Base-by-base conservation (phyloP, 139 green algal genomes). In the Micromonas commoda region DNA sequence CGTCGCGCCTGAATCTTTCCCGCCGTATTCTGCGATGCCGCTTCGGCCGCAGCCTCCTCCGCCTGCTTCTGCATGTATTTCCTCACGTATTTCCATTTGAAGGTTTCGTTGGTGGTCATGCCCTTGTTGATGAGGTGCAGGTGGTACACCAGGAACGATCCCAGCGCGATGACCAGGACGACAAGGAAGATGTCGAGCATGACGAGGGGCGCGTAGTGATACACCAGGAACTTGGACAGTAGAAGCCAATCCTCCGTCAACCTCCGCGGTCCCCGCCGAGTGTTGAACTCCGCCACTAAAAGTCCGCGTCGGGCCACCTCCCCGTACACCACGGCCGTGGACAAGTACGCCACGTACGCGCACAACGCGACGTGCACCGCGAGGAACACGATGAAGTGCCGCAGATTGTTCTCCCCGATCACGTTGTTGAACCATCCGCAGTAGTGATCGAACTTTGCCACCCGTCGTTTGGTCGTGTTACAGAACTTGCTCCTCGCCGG, bases 381-480 rank as follows among this genome's bases (percentile, higher is more conserved):
- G 19, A 82, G 63, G 52, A 82, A 82, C 65, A 38, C 20, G 35
- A 82, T 2, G 70, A 82, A 82, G 23, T n/a, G 70, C 53, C 38
- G 71, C 35, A 80, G 16, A 37, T 82, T 82, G 19, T n/a, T 32
- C 52, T 69, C 73, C 34, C 77, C 77, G 34, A 82, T 61, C 35
- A n/a, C 60, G 73, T 78, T 81, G 52, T 82, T 82, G 29, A 82
- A 23, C 77, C 73, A 81, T 28, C 24, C 37, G 37, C 77, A 82
- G 64, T 78, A 72, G 73, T 82, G 77, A 19, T 82, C 77, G 73
- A 79, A 80, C 71, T 45, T 64, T 20, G 24, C n/a, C n/a, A 82
- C 77, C 26, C 77, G 54, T 65, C 77, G 77, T 26, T 76, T 64
- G 34, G 66, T 73, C 66, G 66, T 57, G 35, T 2, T 24, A 24